Percentiles rank a stretch among this genome's conserved stretches.
Evolutionary conservation across 306 rosid species (phyloP).

Genomic region (Parietaria judaica): DNA sequence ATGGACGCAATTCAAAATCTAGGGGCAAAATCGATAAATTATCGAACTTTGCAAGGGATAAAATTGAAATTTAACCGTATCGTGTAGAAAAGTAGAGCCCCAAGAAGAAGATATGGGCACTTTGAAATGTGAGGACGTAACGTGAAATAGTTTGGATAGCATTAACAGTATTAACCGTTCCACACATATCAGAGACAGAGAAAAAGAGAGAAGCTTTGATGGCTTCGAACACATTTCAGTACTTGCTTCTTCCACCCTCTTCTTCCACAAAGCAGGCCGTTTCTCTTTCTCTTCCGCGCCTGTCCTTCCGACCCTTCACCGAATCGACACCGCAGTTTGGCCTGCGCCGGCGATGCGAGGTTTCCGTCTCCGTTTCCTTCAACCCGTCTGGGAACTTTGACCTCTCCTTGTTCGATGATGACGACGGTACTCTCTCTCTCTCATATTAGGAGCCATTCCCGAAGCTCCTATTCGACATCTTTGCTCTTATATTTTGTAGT

Average conservation of each 20-base stretch:
- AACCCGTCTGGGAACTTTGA: conserved; percentile 84
- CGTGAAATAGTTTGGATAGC: conserved; percentile 23
- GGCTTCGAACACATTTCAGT: conserved; percentile 39
- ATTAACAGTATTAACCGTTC: conserved; percentile 27
- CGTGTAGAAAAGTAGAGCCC: no score
- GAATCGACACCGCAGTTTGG: conserved; percentile 14
- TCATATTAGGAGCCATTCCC: background rate
- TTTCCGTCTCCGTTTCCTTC: conserved; percentile 67
- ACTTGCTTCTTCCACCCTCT: conserved; percentile 40
- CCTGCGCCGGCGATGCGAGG: conserved; percentile 28
- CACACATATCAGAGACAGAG: background rate
- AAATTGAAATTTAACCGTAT: no score
- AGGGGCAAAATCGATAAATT: no score
- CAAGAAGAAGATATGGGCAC: conserved; percentile 20
- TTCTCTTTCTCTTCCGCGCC: conserved; percentile 22
- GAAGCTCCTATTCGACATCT: no score
- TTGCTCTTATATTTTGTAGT: no score
- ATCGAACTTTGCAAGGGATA: no score
- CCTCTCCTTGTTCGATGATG: conserved; percentile 54
- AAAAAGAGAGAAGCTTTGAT: conserved; percentile 11
- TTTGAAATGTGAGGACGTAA: conserved; percentile 31
- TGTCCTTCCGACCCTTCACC: conserved; percentile 33
- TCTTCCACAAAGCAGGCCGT: conserved; percentile 34
- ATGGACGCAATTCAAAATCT: no score
- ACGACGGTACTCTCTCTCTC: conserved; percentile 32